A percentile compares a stretch with the other conserved stretches of the same genome.
Evolutionary conservation across 129 eudicot species (phyloP).

Genomic region (Deinandra increscens): DNA sequence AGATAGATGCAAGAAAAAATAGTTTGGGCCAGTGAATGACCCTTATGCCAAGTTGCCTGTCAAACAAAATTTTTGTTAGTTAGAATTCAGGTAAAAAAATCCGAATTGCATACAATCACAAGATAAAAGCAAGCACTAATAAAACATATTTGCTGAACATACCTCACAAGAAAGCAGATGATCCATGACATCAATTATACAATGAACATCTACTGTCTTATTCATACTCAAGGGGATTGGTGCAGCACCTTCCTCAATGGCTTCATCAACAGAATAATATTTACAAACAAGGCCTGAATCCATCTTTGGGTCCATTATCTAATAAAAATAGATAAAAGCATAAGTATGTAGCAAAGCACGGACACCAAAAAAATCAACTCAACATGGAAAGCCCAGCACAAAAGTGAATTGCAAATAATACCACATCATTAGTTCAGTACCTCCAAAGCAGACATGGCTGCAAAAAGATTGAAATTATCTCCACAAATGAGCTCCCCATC

Average conservation of each 20-base stretch:
- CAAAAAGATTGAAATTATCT: constrained; percentile 87
- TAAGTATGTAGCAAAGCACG: constrained; percentile 4
- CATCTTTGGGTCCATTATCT: constrained; percentile 99
- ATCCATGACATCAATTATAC: constrained; percentile 80
- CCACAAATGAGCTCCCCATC: constrained; percentile 87
- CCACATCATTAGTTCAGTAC: constrained; percentile 37
- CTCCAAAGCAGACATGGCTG: constrained; percentile 99
- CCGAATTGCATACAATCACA: background rate
- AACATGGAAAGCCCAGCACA: background rate
- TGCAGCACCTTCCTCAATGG: constrained; percentile 94
- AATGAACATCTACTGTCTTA: constrained; percentile 63
- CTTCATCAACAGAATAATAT: constrained; percentile 92
- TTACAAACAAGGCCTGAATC: constrained; percentile 93
- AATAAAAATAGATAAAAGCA: constrained; percentile 26
- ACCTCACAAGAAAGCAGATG: constrained; percentile 97
- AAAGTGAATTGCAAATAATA: background rate
- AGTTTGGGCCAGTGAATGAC: constrained; percentile 92
- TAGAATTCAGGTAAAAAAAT: background rate
- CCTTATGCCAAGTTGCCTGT: constrained; percentile 99
- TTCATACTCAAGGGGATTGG: constrained; percentile 80
- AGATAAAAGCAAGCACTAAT: constrained; percentile 13
- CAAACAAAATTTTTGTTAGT: constrained; percentile 14
- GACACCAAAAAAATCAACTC: background rate
- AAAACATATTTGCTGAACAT: constrained; percentile 18
- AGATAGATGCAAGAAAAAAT: constrained; percentile 90